A percentile compares a stretch with the other conserved stretches of the same genome.
Evolutionary conservation across 1,139 yeast species (phyloP).

Genomic region (Yamadazyma siamensis): DNA sequence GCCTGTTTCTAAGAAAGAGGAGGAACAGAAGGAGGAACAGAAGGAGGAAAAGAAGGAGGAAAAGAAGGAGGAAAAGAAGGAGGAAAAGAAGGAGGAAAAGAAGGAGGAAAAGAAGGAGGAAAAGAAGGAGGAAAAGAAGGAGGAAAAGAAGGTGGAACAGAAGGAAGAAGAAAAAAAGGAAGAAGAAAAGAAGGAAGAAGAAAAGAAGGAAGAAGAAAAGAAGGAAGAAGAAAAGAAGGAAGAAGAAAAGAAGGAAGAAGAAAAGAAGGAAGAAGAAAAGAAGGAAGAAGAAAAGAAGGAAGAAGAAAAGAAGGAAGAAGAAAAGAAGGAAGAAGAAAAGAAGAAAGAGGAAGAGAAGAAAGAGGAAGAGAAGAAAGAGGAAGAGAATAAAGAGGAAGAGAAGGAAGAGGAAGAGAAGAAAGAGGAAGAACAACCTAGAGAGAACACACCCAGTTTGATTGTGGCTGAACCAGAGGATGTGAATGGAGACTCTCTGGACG

Average conservation of each 20-base stretch:
- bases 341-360: conserved; percentile 8
- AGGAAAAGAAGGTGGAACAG: background rate
- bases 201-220: conserved; percentile 1
- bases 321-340: conserved; percentile 8
- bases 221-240: background rate
- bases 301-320: conserved; percentile 7
- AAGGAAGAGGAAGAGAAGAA: conserved; percentile 11
- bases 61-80: background rate
- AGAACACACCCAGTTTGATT: conserved; percentile 9
- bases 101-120: background rate
- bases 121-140: background rate
- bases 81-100: background rate
- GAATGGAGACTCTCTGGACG: too few species aligned
- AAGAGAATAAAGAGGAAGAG: conserved; percentile 12
- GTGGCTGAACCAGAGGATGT: too few species aligned
- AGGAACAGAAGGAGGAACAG: background rate
- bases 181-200: background rate
- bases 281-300: conserved; percentile 4
- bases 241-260: conserved; percentile 3
- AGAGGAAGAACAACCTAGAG: conserved; percentile 14
- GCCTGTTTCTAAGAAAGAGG: background rate
- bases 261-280: conserved; percentile 1
- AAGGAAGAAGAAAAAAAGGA: background rate
- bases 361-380: conserved; percentile 7
- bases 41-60: background rate